Evolutionary conservation across 306 rosid genomes (phyloP).

Genomic region (Lathyrus aphaca): DNA sequence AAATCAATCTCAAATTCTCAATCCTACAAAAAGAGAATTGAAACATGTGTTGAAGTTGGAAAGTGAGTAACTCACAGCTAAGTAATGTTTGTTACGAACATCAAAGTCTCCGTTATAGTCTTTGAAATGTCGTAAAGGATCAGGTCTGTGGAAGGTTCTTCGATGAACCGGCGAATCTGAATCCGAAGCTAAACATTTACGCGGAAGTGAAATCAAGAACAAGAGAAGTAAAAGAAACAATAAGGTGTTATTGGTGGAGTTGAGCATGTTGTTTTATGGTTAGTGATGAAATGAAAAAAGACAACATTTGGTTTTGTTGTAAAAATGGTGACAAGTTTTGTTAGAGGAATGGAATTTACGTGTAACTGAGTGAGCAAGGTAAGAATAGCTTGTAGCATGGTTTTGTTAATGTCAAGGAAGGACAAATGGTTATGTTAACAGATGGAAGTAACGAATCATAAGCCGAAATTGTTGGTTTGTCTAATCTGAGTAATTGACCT

Average conservation of each 20-base stretch:
- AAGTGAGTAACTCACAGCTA: constrained; percentile 64
- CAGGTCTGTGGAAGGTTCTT: constrained; percentile 54
- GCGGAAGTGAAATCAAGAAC: constrained; percentile 47
- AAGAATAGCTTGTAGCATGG: constrained; percentile 79
- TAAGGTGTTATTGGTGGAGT: constrained; percentile 29
- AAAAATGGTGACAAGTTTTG: constrained; percentile 41
- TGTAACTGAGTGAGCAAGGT: constrained; percentile 55
- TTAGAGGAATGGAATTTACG: constrained; percentile 30
- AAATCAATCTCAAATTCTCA: constrained; percentile 42
- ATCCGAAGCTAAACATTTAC: constrained; percentile 12
- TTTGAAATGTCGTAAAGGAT: constrained; percentile 64
- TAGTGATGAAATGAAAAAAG: constrained; percentile 30
- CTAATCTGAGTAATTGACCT: constrained; percentile 46
- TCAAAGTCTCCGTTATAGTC: constrained; percentile 64
- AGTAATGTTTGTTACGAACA: constrained; percentile 58
- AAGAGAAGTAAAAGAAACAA: constrained; percentile 43
- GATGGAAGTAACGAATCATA: constrained; percentile 73
- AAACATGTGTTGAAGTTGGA: no score
- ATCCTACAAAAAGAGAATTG: background rate
- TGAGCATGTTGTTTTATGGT: constrained; percentile 44
- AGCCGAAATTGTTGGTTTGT: constrained; percentile 54
- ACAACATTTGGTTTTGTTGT: constrained; percentile 37
- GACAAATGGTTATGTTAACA: constrained; percentile 41
- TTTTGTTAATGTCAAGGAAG: constrained; percentile 54
- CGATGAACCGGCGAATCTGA: constrained; percentile 48